Conservation (phyloP, 208 protist genomes). For the Leishmania amazonensis region DNA sequence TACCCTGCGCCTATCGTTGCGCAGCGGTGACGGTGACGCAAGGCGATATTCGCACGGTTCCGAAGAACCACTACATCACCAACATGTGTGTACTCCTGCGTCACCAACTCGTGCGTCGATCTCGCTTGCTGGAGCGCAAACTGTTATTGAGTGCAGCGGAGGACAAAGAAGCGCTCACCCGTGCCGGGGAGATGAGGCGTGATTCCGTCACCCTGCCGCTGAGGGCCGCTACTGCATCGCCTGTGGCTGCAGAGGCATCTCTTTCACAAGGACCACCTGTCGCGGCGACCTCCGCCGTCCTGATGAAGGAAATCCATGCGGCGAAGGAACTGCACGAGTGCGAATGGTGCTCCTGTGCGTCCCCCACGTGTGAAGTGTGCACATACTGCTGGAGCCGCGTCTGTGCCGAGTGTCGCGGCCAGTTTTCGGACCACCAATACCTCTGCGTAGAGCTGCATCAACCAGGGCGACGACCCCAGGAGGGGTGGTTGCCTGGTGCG, state of each 20-base stretch:
- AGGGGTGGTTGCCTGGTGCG: slow-evolving; percentile 8
- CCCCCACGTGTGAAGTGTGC: slow-evolving; percentile 36
- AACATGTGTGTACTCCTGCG: slow-evolving; percentile 33
- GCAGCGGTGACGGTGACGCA: slow-evolving; percentile 29
- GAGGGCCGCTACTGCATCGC: background rate
- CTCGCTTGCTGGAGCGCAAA: slow-evolving; percentile 19
- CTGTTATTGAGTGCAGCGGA: background rate
- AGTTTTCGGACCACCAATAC: slow-evolving; percentile 50
- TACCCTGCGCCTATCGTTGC: slow-evolving; percentile 57
- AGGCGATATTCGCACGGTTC: slow-evolving; percentile 52
- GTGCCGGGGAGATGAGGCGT: background rate
- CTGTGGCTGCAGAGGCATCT: background rate
- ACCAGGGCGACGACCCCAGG: slow-evolving; percentile 1
- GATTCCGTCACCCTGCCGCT: background rate
- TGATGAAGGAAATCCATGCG: slow-evolving; percentile 14
- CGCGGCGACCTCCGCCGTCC: background rate
- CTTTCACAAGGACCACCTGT: background rate
- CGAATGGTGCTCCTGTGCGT: slow-evolving; percentile 49
- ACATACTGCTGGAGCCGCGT: slow-evolving; percentile 44
- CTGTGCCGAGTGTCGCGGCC: slow-evolving; percentile 42
- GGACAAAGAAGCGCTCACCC: background rate
- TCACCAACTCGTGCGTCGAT: slow-evolving; percentile 9
- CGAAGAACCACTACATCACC: slow-evolving; percentile 49
- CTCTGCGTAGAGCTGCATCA: slow-evolving; percentile 34
- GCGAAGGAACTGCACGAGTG: slow-evolving; percentile 36